A percentile compares a stretch with the other conserved stretches of the same genome.
These are phyloP conservation scores for Pseudonitzschia delicatissima DNA, from an alignment of 108 stramenopile genomes.

Conservation along the genomic window DNA sequence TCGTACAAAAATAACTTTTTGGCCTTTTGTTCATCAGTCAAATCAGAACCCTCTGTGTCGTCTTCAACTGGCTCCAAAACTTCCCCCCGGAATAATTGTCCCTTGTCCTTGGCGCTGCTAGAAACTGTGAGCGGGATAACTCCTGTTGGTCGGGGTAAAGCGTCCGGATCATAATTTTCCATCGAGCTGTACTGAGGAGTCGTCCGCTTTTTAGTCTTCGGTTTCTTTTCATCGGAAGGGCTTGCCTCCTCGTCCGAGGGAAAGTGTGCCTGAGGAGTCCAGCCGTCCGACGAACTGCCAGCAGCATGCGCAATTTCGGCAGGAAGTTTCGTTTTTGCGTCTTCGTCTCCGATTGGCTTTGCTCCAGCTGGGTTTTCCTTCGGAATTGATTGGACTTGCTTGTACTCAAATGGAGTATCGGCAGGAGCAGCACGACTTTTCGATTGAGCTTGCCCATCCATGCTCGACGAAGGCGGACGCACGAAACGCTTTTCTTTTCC, in stretches of 20 bases:
- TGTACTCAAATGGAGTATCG: constrained; percentile 10
- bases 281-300: constrained; percentile 6
- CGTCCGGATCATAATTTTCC: constrained; percentile 8
- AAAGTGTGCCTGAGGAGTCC: constrained; percentile 10
- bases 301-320: constrained; percentile 7
- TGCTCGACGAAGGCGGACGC: background rate
- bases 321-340: constrained; percentile 9
- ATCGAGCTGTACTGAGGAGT: background rate
- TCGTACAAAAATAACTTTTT: constrained; percentile 8
- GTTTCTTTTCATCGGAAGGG: background rate
- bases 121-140: constrained; percentile 6
- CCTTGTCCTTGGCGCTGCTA: background rate
- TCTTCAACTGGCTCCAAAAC: constrained; percentile 1
- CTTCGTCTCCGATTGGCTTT: constrained; percentile 3
- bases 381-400: constrained; percentile 7
- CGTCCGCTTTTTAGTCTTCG: background rate
- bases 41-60: background rate
- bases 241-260: background rate
- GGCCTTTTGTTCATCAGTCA: background rate
- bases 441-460: background rate
- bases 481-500: constrained; percentile 4
- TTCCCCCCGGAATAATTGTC: constrained; percentile 9
- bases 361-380: constrained; percentile 7
- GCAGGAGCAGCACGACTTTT: constrained; percentile 1
- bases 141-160: constrained; percentile 8